Percentiles rank a stretch among this genome's conserved stretches.
phyloP scores from a whole-genome alignment of 495 filamentous ascomycete species.

The Hyaloscypha hepaticicola region DNA sequence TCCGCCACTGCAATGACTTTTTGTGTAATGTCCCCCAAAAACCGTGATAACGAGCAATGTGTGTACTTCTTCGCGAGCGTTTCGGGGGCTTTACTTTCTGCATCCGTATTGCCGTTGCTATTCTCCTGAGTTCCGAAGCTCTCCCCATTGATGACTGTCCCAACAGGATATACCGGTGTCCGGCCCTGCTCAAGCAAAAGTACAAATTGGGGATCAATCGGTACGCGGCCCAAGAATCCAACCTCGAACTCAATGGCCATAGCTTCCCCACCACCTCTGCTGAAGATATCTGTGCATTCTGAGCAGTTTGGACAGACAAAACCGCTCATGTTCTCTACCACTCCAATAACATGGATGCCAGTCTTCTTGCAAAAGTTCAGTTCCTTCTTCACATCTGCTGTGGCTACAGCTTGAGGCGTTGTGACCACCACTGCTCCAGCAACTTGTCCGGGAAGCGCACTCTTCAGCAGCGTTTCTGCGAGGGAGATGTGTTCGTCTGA shows the following conservation, averaged over 20 bases:
- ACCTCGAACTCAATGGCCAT: slow-evolving; percentile 89
- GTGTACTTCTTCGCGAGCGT: slow-evolving; percentile 76
- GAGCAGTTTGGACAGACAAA: slow-evolving; percentile 95
- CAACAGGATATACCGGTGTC: slow-evolving; percentile 48
- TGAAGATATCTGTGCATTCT: slow-evolving; percentile 90
- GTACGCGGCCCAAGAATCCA: slow-evolving; percentile 80
- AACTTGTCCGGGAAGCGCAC: slow-evolving; percentile 58
- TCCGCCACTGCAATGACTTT: slow-evolving; percentile 50
- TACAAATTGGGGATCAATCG: slow-evolving; percentile 74
- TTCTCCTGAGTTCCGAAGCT: slow-evolving; percentile 36
- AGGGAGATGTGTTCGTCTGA: slow-evolving; percentile 97
- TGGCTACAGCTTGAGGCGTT: slow-evolving; percentile 91
- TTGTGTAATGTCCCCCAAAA: slow-evolving; percentile 69
- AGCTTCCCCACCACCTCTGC: slow-evolving; percentile 80
- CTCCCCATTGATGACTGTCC: slow-evolving; percentile 47
- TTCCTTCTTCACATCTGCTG: slow-evolving; percentile 92
- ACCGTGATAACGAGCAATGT: slow-evolving; percentile 68
- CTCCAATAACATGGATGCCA: slow-evolving; percentile 75
- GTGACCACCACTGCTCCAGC: slow-evolving; percentile 91
- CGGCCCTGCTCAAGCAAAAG: slow-evolving; percentile 53
- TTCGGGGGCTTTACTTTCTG: slow-evolving; percentile 47
- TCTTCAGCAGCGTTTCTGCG: slow-evolving; percentile 74
- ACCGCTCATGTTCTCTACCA: slow-evolving; percentile 97
- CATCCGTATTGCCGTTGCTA: slow-evolving; percentile 17
- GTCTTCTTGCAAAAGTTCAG: slow-evolving; percentile 94